Evolutionary conservation across 148 eudicot genomes (phyloP).

Genomic region (Amaranthus hypochondriacus): DNA sequence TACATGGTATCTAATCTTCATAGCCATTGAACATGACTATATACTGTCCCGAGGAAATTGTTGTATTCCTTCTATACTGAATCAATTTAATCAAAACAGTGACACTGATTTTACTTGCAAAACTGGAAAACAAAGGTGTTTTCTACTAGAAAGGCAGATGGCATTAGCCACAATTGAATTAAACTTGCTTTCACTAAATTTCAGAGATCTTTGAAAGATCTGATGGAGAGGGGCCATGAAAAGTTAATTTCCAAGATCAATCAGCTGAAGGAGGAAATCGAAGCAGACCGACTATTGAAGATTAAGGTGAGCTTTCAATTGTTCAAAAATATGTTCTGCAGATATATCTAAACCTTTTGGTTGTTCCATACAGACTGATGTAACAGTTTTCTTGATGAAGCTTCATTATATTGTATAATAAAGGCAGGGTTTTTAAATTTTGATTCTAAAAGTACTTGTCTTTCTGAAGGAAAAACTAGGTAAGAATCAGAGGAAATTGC

Average conservation of each 20-base stretch:
- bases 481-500: slow-evolving; percentile 45
- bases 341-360: background rate
- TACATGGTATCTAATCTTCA: background rate
- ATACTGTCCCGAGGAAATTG: background rate
- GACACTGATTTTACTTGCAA: background rate
- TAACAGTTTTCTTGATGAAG: background rate
- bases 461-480: slow-evolving; percentile 59
- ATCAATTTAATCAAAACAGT: background rate
- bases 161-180: too few species aligned
- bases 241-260: slow-evolving; percentile 39
- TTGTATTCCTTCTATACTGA: background rate
- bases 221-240: slow-evolving; percentile 35
- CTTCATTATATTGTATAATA: background rate
- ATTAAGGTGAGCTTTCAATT: slow-evolving; percentile 44
- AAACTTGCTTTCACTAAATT: background rate
- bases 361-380: background rate
- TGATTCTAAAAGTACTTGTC: slow-evolving; percentile 1
- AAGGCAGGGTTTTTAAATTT: background rate
- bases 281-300: slow-evolving; percentile 45
- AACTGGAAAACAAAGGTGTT: background rate
- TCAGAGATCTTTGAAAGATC: slow-evolving; percentile 28
- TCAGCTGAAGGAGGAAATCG: slow-evolving; percentile 62
- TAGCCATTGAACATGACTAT: background rate
- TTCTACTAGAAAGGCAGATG: background rate
- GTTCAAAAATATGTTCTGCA: background rate